These are phyloP conservation scores for Naganishia friedmannii DNA, from an alignment of 768 basidiomycete genomes.

Conservation along the genomic window DNA sequence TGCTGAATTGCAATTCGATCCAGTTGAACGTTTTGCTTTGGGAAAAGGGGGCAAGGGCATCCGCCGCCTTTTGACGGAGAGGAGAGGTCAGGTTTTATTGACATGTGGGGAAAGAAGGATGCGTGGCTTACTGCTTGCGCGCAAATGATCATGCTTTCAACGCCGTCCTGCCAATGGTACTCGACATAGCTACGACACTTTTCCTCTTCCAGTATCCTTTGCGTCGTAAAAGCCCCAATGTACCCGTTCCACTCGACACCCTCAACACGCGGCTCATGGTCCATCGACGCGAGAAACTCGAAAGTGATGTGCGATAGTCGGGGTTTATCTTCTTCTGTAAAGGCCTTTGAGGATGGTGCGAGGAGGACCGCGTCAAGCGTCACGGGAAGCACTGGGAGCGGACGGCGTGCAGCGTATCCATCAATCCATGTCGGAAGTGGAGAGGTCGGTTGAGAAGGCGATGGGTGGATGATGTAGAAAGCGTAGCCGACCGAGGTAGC, in stretches of 20 bases:
- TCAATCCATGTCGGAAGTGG: neutral
- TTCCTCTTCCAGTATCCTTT: neutral
- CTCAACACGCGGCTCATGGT: neutral
- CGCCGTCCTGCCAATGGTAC: neutral
- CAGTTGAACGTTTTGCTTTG: neutral
- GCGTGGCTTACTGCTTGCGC: neutral
- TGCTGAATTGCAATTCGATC: slow-evolving; percentile 4
- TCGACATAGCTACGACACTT: slow-evolving; percentile 1
- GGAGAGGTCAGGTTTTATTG: too few species aligned
- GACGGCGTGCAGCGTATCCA: neutral
- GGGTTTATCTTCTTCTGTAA: neutral
- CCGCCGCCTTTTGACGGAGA: neutral
- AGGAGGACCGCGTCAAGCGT: neutral
- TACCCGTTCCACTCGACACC: neutral
- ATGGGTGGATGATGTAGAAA: slow-evolving; percentile 5
- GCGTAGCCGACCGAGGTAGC: neutral
- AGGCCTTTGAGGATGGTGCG: neutral
- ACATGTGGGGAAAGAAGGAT: neutral
- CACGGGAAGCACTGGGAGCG: neutral
- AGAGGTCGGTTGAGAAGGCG: neutral
- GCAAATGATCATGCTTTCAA: neutral
- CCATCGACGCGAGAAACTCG: neutral
- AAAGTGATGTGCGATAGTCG: neutral
- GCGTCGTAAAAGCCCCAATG: neutral
- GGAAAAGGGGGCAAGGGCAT: neutral